Conservation (phyloP, 345 rosid species). For the Populus davidiana region DNA sequence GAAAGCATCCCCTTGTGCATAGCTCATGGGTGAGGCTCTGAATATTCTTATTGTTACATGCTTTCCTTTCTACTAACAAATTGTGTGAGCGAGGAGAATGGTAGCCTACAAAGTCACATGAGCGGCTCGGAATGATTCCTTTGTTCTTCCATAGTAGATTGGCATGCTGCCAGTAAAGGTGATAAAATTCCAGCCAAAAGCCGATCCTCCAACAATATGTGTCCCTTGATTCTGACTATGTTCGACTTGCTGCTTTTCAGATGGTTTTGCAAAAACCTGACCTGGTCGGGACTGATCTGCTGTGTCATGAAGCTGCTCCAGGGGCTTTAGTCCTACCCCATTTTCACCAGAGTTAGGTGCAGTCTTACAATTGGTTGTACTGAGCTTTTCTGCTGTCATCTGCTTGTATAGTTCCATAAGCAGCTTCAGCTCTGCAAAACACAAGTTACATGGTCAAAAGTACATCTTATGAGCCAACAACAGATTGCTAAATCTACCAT, state of each 20-base stretch:
- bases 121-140: slow-evolving; percentile 61
- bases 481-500: background rate
- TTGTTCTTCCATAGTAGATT: slow-evolving; percentile 61
- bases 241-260: slow-evolving; percentile 38
- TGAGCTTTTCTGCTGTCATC: slow-evolving; percentile 43
- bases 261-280: slow-evolving; percentile 16
- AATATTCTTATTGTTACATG: background rate
- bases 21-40: background rate
- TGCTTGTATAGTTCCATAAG: slow-evolving; percentile 54
- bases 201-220: slow-evolving; percentile 71
- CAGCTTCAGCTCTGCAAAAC: slow-evolving; percentile 57
- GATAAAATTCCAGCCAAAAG: slow-evolving; percentile 88
- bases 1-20: background rate
- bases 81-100: background rate
- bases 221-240: slow-evolving; percentile 25
- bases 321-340: slow-evolving; percentile 27
- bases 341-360: slow-evolving; percentile 35
- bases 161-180: slow-evolving; percentile 50
- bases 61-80: slow-evolving; percentile 2
- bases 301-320: slow-evolving; percentile 14
- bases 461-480: background rate
- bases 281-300: slow-evolving; percentile 16
- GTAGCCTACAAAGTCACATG: slow-evolving; percentile 24
- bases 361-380: slow-evolving; percentile 26
- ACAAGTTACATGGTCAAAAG: background rate